Evolutionary conservation across 768 basidiomycete species (phyloP), one percentile per base, ranked within the genome.

Genomic region (Glaciozyma martinii): DNA sequence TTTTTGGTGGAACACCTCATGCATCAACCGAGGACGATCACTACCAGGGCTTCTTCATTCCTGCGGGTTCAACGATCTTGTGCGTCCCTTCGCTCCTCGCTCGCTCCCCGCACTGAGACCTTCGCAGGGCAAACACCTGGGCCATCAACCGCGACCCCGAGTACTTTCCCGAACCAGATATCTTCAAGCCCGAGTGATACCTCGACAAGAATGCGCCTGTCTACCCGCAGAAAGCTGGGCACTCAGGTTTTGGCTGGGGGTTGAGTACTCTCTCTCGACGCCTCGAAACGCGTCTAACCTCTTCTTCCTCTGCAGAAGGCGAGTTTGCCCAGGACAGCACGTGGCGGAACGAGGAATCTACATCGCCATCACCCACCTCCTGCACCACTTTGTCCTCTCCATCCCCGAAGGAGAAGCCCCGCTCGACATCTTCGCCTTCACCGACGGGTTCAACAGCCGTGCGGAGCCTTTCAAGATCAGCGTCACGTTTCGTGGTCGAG

Each of bases 1-100:
- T 70, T 2, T 59, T 67, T n/a, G 69, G 69, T 1, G 69, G 69
- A 16, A 70, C 62, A 3, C 59, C 70, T 21, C 70, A 71, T 40
- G 60, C 59, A 5, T 40, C 50, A 0, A 62, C 63, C 42, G 56
- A 60, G 7, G 70, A 71, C 52, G 63, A 61, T 27, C 37, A 32
- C 44, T 71, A 65, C 49, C 46, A 68, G 46, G 70, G 70, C 16
- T 59, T 37, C 53, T 59, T 61, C 53, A 67, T 71, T 29, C 70
- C 70, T 2, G 52, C 46, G 23, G 70, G 70, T 19, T 46, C 66
- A 9, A 67, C 69, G 1, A 57, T 70, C 18, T 27, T 70, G 46
- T 43, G 4, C 5, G 3, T 23, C 23, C 9, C 6, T 54, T 8
- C 16, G 30, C 30, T 54, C 53, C 3, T 19, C 15, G 13, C 50